phyloP scores from a whole-genome alignment of 768 basidiomycete species.

The Hypholoma fasciculare region DNA sequence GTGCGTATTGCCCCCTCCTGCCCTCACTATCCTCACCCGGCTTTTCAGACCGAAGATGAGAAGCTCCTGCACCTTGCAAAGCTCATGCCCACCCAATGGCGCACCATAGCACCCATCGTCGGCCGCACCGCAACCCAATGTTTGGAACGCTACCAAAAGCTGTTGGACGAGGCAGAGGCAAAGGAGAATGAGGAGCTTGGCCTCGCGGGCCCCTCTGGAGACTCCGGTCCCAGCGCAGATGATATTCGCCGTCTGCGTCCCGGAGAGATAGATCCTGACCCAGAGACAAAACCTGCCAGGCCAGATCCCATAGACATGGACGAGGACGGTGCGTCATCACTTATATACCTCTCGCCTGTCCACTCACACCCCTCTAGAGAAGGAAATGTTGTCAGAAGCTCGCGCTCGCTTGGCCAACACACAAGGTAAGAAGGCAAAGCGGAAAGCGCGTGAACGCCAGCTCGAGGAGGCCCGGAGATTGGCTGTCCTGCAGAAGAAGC shows the following conservation, averaged over 20 bases:
- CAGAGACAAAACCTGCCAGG: constrained; percentile 96
- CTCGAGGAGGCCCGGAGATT: constrained; percentile 93
- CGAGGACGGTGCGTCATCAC: constrained; percentile 75
- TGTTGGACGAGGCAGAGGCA: constrained; percentile 95
- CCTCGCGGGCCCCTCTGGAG: constrained; percentile 78
- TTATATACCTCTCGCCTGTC: not conserved
- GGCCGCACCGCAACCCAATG: constrained; percentile 98
- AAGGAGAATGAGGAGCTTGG: constrained; percentile 97
- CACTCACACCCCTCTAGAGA: constrained; percentile 54
- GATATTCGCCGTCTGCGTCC: constrained; percentile 87
- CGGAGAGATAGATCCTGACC: constrained; percentile 98
- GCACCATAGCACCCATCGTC: constrained; percentile 97
- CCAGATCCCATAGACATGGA: constrained; percentile 99
- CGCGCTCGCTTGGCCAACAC: constrained; percentile 98
- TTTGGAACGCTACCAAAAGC: constrained; percentile 96
- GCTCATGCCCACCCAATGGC: constrained; percentile 99
- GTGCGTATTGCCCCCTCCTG: constrained; percentile 37
- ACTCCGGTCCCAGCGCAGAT: constrained; percentile 86
- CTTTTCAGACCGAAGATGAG: constrained; percentile 88
- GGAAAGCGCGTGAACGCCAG: constrained; percentile 96
- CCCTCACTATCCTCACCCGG: constrained; percentile 3
- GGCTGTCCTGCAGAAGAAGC: constrained; percentile 95
- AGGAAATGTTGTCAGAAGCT: constrained; percentile 99
- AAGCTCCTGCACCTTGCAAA: constrained; percentile 97
- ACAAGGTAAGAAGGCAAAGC: constrained; percentile 98